Base-by-base conservation (phyloP, 805 yeast genomes). In the Suhomyces vadensis region DNA sequence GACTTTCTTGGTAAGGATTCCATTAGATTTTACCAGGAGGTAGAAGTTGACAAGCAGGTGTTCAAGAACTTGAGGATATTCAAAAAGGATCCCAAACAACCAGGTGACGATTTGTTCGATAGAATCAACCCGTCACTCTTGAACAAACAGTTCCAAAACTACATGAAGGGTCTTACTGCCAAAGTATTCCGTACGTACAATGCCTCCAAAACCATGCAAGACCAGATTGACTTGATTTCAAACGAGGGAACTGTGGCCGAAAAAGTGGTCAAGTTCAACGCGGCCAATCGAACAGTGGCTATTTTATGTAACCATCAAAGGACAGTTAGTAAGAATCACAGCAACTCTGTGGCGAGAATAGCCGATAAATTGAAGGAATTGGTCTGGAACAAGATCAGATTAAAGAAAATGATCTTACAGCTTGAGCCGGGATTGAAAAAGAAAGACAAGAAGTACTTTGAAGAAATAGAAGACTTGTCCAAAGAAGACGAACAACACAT, bases 1-100 rank as follows among this genome's bases (percentile, higher is more conserved):
- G 98, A 91, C 64, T 91, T 91, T 62, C 73, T 92, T 51, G 98
- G 98, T 83, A 91, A 91, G 60, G 97, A 92, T 69, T 88, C 97
- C 6, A 88, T 92, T 51, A 74, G 97, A 55, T 92, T 78, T 62
- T 85, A 87, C 61, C 96, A 92, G 64, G 96, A 88, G 63, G 97
- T 91, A 13, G 87, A 86, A 57, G 97, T 92, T 20, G 95, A 88
- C 52, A 75, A 73, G n/a, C 96, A 90, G 65, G 97, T 88, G 21
- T 92, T 89, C 72, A 89, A 89, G 61, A 88, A 91, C 65, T 71
- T 92, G 62, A 78, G 83, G 46, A 83, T 92, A 21, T 92, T 91
- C 73, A 91, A 92, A 59, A 86, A 87, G 56, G 77, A 80, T 2
- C 98, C 98, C 22, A 92, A 92, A 62, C 82, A 75, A 50, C 90